Conservation (phyloP, 306 rosid species). For the Pueraria montana region DNA sequence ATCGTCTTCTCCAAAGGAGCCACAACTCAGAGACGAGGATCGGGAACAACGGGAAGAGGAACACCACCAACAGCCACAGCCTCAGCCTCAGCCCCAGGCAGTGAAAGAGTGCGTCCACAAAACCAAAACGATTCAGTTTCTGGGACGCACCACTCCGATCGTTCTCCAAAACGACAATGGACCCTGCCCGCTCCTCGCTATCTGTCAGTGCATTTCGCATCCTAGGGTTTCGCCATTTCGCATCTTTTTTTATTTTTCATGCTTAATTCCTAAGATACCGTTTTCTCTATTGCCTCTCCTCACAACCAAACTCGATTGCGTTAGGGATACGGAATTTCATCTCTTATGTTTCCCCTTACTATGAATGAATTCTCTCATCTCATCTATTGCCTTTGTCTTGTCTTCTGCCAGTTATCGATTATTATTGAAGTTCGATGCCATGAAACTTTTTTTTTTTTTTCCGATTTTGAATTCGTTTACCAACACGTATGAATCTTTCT, state of each 20-base stretch:
- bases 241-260: not conserved
- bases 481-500: not conserved
- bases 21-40: not conserved
- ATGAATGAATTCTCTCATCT: not conserved
- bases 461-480: conserved; percentile 6
- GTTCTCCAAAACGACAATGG: conserved; percentile 99
- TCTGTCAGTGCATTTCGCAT: conserved; percentile 65
- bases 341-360: not conserved
- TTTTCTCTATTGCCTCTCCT: not conserved
- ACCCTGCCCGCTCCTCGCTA: conserved; percentile 99
- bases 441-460: not conserved
- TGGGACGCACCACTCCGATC: conserved; percentile 91
- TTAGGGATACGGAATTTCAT: conserved; percentile 22
- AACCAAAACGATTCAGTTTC: conserved; percentile 87
- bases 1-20: conserved; percentile 33
- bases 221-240: conserved; percentile 51
- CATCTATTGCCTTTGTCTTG: not conserved
- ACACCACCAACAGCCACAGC: not conserved
- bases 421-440: conserved; percentile 8
- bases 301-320: not conserved
- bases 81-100: not conserved
- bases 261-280: conserved; percentile 24
- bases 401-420: not conserved
- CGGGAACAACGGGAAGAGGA: conserved; percentile 27
- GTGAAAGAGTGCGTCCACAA: conserved; percentile 79